Percentiles rank a stretch among this genome's conserved stretches.
These are phyloP conservation scores for Botryotinia convoluta DNA, from an alignment of 2,329 filamentous ascomycete species.

Conservation along the genomic window DNA sequence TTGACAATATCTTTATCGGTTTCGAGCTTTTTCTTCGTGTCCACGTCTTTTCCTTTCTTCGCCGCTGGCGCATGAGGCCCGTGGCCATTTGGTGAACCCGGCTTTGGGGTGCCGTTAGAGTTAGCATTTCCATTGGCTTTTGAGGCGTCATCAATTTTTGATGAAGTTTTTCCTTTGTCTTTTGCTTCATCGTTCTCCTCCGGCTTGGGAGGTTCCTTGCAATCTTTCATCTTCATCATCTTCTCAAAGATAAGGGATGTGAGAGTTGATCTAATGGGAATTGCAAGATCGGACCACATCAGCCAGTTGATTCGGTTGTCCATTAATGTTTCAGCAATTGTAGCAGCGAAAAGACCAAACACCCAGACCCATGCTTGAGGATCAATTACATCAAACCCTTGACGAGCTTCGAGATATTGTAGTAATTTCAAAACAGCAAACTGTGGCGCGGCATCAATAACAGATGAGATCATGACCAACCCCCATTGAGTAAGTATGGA, in stretches of 20 bases:
- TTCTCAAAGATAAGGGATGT: constrained; percentile 72
- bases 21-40: constrained; percentile 39
- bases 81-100: constrained; percentile 1
- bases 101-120: background rate
- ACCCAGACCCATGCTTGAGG: constrained; percentile 29
- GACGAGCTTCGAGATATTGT: constrained; percentile 27
- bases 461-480: constrained; percentile 21
- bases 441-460: constrained; percentile 28
- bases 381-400: constrained; percentile 23
- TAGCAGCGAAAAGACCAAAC: constrained; percentile 22
- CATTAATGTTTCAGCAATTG: constrained; percentile 23
- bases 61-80: background rate
- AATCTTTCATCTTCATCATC: constrained; percentile 70
- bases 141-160: background rate
- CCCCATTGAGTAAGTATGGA: constrained; percentile 45
- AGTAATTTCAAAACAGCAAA: constrained; percentile 29
- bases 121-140: constrained; percentile 14
- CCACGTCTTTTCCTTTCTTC: constrained; percentile 14
- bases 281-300: constrained; percentile 24
- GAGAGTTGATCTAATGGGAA: constrained; percentile 64
- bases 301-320: constrained; percentile 30
- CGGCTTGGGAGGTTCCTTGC: constrained; percentile 45
- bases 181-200: constrained; percentile 16
- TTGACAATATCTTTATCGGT: constrained; percentile 70
- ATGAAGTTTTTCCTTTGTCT: constrained; percentile 13